Percentiles rank a stretch among this genome's conserved stretches.
Conservation (phyloP, 2,329 filamentous ascomycete species). For the Neofusicoccum umdonicola region DNA sequence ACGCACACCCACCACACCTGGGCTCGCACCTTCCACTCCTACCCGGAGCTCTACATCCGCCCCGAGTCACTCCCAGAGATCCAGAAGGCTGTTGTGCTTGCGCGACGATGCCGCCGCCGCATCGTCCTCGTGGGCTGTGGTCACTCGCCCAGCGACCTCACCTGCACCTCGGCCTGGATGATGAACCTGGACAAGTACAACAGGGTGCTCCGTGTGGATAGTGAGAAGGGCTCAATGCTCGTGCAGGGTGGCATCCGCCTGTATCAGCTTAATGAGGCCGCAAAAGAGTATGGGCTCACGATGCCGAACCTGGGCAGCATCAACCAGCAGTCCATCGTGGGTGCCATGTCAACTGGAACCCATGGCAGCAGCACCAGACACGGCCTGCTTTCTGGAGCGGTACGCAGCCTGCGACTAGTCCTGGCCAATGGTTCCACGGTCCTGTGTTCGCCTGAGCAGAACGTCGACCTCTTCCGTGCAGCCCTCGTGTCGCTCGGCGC, state of each 20-base stretch:
- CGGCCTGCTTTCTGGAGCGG: conserved; percentile 77
- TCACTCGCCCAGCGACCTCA: conserved; percentile 89
- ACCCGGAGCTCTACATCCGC: conserved; percentile 87
- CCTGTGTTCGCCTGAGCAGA: conserved; percentile 65
- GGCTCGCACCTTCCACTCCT: conserved; percentile 87
- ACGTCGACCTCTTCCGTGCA: conserved; percentile 80
- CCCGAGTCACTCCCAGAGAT: conserved; percentile 78
- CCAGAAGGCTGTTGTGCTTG: conserved; percentile 77
- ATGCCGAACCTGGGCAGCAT: conserved; percentile 94
- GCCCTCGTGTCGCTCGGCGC: conserved; percentile 85
- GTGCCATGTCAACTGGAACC: conserved; percentile 88
- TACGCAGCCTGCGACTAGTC: conserved; percentile 74
- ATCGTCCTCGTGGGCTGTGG: conserved; percentile 85
- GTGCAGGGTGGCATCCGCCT: conserved; percentile 90
- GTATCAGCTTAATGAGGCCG: conserved; percentile 67
- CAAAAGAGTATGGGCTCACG: conserved; percentile 74
- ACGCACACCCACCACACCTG: conserved; percentile 84
- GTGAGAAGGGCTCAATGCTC: conserved; percentile 63
- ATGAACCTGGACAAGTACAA: conserved; percentile 86
- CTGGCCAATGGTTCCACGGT: conserved; percentile 75
- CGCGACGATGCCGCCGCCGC: conserved; percentile 75
- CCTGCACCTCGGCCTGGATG: conserved; percentile 91
- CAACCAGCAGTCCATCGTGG: conserved; percentile 88
- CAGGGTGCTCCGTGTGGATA: conserved; percentile 68
- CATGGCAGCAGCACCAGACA: conserved; percentile 85